phyloP scores from a whole-genome alignment of 306 rosid genomes.

The Rosa persica region DNA sequence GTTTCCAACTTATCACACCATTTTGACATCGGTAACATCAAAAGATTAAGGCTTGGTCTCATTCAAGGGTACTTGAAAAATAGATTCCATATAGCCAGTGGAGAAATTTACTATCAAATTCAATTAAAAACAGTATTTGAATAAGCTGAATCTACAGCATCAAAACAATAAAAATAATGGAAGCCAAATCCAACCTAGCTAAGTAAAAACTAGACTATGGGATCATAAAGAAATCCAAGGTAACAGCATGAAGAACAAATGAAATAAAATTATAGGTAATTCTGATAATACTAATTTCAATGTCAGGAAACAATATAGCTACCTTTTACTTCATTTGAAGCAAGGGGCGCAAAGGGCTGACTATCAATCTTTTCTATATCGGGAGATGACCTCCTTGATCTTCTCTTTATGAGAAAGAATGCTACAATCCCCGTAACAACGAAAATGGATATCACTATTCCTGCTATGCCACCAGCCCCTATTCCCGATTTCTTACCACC shows the following conservation, averaged over 20 bases:
- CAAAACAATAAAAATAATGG: slow-evolving; percentile 4
- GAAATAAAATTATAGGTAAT: slow-evolving; percentile 8
- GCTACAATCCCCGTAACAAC: slow-evolving; percentile 75
- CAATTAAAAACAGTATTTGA: neutral
- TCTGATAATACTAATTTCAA: slow-evolving; percentile 19
- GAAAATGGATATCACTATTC: slow-evolving; percentile 79
- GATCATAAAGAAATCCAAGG: slow-evolving; percentile 8
- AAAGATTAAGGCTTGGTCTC: neutral
- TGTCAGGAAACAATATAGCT: slow-evolving; percentile 17
- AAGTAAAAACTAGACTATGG: neutral
- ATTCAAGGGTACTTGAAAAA: neutral
- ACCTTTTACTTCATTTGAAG: slow-evolving; percentile 71
- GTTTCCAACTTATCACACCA: neutral
- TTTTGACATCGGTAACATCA: neutral
- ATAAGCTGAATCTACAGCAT: neutral
- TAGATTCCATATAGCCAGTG: neutral
- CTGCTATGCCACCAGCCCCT: slow-evolving; percentile 90
- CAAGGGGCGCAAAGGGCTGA: slow-evolving; percentile 62
- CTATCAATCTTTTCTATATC: slow-evolving; percentile 72
- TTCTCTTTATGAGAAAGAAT: slow-evolving; percentile 73
- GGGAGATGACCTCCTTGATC: slow-evolving; percentile 56
- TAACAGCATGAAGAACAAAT: slow-evolving; percentile 3
- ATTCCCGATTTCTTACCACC: slow-evolving; percentile 80
- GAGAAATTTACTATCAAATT: neutral
- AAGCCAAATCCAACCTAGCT: neutral